Conservation (phyloP, 2,329 filamentous ascomycete genomes). For the Rhinocladiella similis region DNA sequence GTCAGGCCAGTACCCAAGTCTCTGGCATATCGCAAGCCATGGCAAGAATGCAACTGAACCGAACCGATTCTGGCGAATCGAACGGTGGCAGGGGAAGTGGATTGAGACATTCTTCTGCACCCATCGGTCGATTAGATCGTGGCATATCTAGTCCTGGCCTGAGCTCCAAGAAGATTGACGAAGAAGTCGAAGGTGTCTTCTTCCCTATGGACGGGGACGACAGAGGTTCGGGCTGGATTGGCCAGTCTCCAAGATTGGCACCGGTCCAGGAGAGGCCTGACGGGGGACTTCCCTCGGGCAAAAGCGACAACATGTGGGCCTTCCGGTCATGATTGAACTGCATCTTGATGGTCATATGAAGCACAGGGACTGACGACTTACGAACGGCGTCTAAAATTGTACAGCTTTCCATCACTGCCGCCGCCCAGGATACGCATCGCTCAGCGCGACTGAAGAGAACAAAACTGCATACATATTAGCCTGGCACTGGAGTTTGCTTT, state of each 20-base stretch:
- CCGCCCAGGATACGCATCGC: slow-evolving; percentile 1
- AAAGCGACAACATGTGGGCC: slow-evolving; percentile 20
- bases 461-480: slow-evolving; percentile 19
- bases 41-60: slow-evolving; percentile 40
- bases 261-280: slow-evolving; percentile 24
- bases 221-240: slow-evolving; percentile 32
- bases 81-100: slow-evolving; percentile 31
- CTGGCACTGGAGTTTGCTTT: neutral
- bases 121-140: slow-evolving; percentile 41
- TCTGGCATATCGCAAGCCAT: slow-evolving; percentile 32
- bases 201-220: slow-evolving; percentile 55
- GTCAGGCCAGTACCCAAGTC: slow-evolving; percentile 20
- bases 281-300: slow-evolving; percentile 10
- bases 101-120: slow-evolving; percentile 36
- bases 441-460: slow-evolving; percentile 1
- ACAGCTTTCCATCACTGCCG: slow-evolving; percentile 13
- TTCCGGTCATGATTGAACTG: slow-evolving; percentile 18
- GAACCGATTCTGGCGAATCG: slow-evolving; percentile 36
- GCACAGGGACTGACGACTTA: slow-evolving; percentile 20
- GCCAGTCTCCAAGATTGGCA: slow-evolving; percentile 21
- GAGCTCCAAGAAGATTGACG: slow-evolving; percentile 49
- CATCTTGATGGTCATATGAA: neutral
- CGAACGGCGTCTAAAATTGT: slow-evolving; percentile 22
- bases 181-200: slow-evolving; percentile 47
- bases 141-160: slow-evolving; percentile 47